Conservation (phyloP, 2,329 filamentous ascomycete genomes). For the Beauveria pseudobassiana region DNA sequence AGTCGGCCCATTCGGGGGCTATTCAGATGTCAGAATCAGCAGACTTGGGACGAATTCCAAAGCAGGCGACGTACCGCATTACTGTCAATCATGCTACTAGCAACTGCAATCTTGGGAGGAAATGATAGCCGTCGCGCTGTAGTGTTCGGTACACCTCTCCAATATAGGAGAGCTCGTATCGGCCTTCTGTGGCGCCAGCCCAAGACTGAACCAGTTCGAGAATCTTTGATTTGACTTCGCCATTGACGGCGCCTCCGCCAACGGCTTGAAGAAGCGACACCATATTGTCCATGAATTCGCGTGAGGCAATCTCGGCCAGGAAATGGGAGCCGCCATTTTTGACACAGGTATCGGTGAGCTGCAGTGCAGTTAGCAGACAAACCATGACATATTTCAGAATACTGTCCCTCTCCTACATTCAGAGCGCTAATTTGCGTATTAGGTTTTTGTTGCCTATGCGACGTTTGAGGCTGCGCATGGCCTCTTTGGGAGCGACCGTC, state of each 20-base stretch:
- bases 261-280: conserved; percentile 81
- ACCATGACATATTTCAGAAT: not conserved
- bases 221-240: conserved; percentile 82
- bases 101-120: conserved; percentile 76
- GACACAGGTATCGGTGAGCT: conserved; percentile 95
- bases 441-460: conserved; percentile 94
- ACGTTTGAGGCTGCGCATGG: conserved; percentile 91
- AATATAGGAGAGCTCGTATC: conserved; percentile 77
- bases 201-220: conserved; percentile 89
- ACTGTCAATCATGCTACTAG: conserved; percentile 97
- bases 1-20: conserved; percentile 98
- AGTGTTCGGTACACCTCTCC: conserved; percentile 77
- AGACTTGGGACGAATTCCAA: not conserved
- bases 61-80: conserved; percentile 55
- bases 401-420: conserved; percentile 48
- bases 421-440: conserved; percentile 94
- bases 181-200: conserved; percentile 81
- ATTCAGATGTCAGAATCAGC: not conserved
- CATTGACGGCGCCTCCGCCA: conserved; percentile 66
- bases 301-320: conserved; percentile 86
- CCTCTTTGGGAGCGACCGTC: conserved; percentile 93
- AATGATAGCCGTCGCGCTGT: conserved; percentile 78
- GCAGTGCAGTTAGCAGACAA: conserved; percentile 21
- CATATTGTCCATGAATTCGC: conserved; percentile 97
- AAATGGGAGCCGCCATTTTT: conserved; percentile 98